Percentiles rank a stretch among this genome's conserved stretches.
Evolutionary conservation across 2,329 filamentous ascomycete genomes (phyloP).

Genomic region (Hymenoscyphus infarciens): DNA sequence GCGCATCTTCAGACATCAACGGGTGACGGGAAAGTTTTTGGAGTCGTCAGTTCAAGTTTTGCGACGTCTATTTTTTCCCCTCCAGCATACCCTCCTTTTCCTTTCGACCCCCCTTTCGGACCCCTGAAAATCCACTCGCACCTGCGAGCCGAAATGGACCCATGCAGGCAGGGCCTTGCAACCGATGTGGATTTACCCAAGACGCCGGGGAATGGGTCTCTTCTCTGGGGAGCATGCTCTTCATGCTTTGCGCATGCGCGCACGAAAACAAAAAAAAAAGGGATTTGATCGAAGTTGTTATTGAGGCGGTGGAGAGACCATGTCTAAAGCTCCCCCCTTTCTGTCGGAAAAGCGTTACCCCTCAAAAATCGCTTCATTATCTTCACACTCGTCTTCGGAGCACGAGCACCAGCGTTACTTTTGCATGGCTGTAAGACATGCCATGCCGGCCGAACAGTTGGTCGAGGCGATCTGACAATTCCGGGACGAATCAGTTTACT

Average conservation of each 20-base stretch:
- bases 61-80: background rate
- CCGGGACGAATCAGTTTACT: no score
- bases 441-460: background rate
- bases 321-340: background rate
- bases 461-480: no score
- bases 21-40: background rate
- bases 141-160: background rate
- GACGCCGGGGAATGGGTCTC: slow-evolving; percentile 5
- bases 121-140: background rate
- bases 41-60: background rate
- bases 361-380: no score
- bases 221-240: background rate
- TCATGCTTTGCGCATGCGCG: background rate
- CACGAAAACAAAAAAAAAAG: background rate
- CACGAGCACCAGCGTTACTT: background rate
- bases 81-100: background rate
- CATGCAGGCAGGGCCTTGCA: background rate
- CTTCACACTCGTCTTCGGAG: background rate
- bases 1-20: background rate
- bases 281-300: background rate
- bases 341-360: background rate
- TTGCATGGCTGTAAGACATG: background rate
- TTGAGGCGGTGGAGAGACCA: slow-evolving; percentile 6
- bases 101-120: background rate
- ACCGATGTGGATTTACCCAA: slow-evolving; percentile 13